Conservation (phyloP, 2,329 filamentous ascomycete species). For the Sporothrix luriei region DNA sequence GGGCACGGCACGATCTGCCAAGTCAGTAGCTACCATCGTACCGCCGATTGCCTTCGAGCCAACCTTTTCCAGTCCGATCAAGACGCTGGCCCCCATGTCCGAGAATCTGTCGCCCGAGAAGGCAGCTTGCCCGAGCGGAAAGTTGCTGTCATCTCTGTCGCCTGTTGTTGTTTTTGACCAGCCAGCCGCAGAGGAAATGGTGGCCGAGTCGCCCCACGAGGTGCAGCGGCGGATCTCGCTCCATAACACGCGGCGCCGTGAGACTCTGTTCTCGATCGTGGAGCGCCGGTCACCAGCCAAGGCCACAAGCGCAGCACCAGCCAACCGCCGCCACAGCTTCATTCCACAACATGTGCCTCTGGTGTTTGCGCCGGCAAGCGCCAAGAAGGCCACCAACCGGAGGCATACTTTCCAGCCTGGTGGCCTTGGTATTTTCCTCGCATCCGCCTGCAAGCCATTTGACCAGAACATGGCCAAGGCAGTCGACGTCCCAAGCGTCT, state of each 20-base stretch:
- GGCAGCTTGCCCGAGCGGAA: background rate
- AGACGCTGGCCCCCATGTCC: background rate
- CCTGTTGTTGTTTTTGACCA: conserved; percentile 41
- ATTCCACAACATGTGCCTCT: conserved; percentile 15
- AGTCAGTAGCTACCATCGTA: background rate
- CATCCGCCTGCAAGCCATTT: background rate
- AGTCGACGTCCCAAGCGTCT: background rate
- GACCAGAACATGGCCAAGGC: background rate
- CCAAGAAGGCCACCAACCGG: conserved; percentile 1
- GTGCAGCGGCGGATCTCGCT: conserved; percentile 40
- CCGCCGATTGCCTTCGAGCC: conserved; percentile 28
- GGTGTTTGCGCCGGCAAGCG: background rate
- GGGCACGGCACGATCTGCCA: background rate
- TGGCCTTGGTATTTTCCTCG: background rate
- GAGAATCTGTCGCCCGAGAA: background rate
- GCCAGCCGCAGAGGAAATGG: conserved; percentile 33
- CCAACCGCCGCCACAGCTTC: conserved; percentile 40
- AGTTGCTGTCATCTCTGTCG: background rate
- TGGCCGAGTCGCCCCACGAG: conserved; percentile 40
- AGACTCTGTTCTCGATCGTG: conserved; percentile 35
- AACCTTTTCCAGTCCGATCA: conserved; percentile 22
- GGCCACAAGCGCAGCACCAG: conserved; percentile 13
- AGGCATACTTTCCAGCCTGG: conserved; percentile 31
- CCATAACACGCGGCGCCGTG: conserved; percentile 39
- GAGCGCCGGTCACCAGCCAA: conserved; percentile 25